Percentiles rank a stretch among this genome's conserved stretches.
These are phyloP conservation scores for Polyporus arcularius DNA, from an alignment of 768 basidiomycete genomes.

Conservation along the genomic window DNA sequence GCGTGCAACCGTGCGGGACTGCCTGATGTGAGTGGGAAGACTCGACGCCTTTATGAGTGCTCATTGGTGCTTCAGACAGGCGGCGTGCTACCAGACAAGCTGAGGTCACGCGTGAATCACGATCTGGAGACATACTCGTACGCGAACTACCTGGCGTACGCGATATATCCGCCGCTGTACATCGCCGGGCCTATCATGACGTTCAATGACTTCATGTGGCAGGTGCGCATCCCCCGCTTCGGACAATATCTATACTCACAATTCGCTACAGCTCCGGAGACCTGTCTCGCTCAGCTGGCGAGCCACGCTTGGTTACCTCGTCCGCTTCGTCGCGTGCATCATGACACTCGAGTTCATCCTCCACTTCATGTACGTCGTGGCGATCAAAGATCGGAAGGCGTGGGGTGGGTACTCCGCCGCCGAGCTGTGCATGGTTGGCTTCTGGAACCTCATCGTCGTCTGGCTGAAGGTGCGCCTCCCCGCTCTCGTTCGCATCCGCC, in stretches of 20 bases:
- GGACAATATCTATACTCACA: not conserved
- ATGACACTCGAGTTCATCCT: constrained; percentile 89
- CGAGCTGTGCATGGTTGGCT: constrained; percentile 89
- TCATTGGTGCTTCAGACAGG: constrained; percentile 26
- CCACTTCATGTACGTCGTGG: constrained; percentile 96
- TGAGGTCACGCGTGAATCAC: constrained; percentile 60
- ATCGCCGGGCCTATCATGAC: constrained; percentile 96
- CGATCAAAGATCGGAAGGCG: constrained; percentile 86
- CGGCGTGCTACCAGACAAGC: constrained; percentile 50
- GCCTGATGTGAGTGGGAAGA: constrained; percentile 41
- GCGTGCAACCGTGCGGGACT: constrained; percentile 47
- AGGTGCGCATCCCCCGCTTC: constrained; percentile 51
- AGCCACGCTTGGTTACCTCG: constrained; percentile 52
- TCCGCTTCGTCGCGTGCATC: constrained; percentile 71
- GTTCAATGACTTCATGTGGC: constrained; percentile 94
- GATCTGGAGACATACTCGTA: constrained; percentile 62
- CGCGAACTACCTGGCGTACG: constrained; percentile 77
- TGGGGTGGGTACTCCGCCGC: constrained; percentile 80
- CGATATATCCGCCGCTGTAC: constrained; percentile 91
- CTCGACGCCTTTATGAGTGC: not conserved
- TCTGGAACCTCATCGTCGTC: constrained; percentile 95
- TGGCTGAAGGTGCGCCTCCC: constrained; percentile 82
- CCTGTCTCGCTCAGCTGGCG: constrained; percentile 49
- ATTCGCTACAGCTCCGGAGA: constrained; percentile 52
- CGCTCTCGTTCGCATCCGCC: not conserved